Evolutionary conservation across 306 rosid genomes (phyloP), one percentile per base, ranked within the genome.

Genomic region (Cucumis melo): DNA sequence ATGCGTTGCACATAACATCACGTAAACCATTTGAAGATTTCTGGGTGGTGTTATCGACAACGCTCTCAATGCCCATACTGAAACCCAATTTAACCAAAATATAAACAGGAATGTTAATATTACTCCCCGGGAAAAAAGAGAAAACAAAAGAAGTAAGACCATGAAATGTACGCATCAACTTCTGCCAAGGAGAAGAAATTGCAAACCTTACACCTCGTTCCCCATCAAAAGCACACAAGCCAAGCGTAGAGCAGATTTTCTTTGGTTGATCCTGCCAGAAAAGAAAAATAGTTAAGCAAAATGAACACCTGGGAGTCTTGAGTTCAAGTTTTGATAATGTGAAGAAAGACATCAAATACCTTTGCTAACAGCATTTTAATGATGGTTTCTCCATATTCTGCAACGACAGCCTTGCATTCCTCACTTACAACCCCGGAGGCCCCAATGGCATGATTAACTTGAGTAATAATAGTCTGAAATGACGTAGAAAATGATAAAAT

Each of bases 381-480:
- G 59, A 89, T 89, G 81, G 89, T 84, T 51, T 89, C 85, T 6
- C 93, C 93, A 75, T 89, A 89, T 77, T 87, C 80, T 17, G 88
- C 78, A 79, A 89, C 93, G 57, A 89, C 63, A 64, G 88, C 75
- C 79, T 89, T 89, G 86, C 91, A 89, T 77, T 89, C 91, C 80
- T 87, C 87, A 79, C 91, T 89, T 62, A 86, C 80, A 58, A 89
- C 78, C 32, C 93, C 91, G 3, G 93, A 58, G 53, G 93, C 93
- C 53, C 93, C 93, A 83, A 89, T 89, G 54, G 91, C 93, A 80
- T 89, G 89, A 82, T 89, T 89, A 74, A 89, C 83, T 86, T 89
- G 86, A 34, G 93, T 83, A 24, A 89, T 86, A 63, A 89, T 87
- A 46, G 86, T 58, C 93, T 89, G 83, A 60, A 24, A 51, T 44